Percentiles rank a stretch among this genome's conserved stretches.
These are phyloP conservation scores for Endogone sp. DNA, from an alignment of 192 early-diverging fungal species.

Conservation along the genomic window DNA sequence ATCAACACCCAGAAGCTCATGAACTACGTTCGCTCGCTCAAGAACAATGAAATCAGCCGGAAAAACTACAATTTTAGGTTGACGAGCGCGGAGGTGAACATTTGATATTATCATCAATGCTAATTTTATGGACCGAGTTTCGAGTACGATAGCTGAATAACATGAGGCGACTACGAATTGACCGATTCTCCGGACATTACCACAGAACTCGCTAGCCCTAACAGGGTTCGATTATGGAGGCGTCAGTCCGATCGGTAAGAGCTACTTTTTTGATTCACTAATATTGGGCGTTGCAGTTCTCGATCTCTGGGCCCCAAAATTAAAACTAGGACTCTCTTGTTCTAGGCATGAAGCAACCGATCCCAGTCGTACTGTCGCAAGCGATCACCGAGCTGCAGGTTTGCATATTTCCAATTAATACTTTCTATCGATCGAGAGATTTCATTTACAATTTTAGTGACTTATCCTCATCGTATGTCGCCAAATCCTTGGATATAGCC, in stretches of 20 bases:
- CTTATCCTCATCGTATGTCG: background rate
- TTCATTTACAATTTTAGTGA: no score
- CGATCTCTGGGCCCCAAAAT: no score
- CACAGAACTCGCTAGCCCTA: constrained; percentile 53
- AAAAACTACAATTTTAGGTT: constrained; percentile 83
- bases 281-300: background rate
- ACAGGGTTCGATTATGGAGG: constrained; percentile 73
- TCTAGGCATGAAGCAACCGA: constrained; percentile 39
- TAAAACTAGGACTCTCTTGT: background rate
- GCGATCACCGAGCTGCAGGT: constrained; percentile 55
- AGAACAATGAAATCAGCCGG: constrained; percentile 43
- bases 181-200: background rate
- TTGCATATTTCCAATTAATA: no score
- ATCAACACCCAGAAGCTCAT: constrained; percentile 62
- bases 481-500: constrained; percentile 31
- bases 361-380: constrained; percentile 70
- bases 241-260: constrained; percentile 68
- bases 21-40: constrained; percentile 58
- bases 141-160: no score
- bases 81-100: constrained; percentile 46
- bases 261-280: background rate
- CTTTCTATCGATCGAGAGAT: no score
- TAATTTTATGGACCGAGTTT: background rate
- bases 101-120: background rate
- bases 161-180: background rate